phyloP scores from a whole-genome alignment of 2,329 filamentous ascomycete genomes.

The Chaetomiaceae sp. region DNA sequence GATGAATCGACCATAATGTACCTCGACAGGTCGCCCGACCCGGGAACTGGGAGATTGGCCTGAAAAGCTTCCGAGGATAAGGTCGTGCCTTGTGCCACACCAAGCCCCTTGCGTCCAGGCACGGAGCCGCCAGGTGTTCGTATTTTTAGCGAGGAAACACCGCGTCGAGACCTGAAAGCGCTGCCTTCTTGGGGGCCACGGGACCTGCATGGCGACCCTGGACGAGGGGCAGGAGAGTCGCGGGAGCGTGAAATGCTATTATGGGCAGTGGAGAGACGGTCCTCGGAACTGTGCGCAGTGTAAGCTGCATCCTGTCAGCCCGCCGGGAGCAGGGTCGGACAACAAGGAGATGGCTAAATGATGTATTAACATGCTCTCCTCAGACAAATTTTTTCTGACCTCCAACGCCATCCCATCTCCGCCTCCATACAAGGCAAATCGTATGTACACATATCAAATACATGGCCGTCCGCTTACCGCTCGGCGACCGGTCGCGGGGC shows the following conservation, averaged over 20 bases:
- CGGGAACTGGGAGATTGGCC: slow-evolving; percentile 10
- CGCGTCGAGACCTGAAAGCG: neutral
- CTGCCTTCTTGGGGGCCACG: neutral
- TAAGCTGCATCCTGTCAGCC: neutral
- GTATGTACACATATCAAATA: slow-evolving; percentile 22
- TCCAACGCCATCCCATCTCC: slow-evolving; percentile 22
- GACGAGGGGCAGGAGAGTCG: neutral
- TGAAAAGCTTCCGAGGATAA: slow-evolving; percentile 8
- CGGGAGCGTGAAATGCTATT: neutral
- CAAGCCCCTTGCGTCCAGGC: neutral
- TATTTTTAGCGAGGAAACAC: slow-evolving; percentile 5
- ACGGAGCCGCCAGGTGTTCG: neutral
- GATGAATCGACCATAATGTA: too few relatives aligned
- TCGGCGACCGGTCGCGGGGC: neutral
- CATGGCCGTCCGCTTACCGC: slow-evolving; percentile 12
- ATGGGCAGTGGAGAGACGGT: neutral
- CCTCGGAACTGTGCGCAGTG: neutral
- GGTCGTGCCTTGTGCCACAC: slow-evolving; percentile 12
- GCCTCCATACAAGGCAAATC: slow-evolving; percentile 10
- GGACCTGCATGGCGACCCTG: neutral
- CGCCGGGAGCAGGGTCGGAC: too few relatives aligned
- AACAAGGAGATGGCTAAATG: neutral
- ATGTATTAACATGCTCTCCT: slow-evolving; percentile 12
- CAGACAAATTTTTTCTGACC: slow-evolving; percentile 4
- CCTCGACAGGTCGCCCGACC: neutral